These are phyloP conservation scores for Cyberlindnera mycetangii DNA, from an alignment of 805 yeast species.

Conservation along the genomic window DNA sequence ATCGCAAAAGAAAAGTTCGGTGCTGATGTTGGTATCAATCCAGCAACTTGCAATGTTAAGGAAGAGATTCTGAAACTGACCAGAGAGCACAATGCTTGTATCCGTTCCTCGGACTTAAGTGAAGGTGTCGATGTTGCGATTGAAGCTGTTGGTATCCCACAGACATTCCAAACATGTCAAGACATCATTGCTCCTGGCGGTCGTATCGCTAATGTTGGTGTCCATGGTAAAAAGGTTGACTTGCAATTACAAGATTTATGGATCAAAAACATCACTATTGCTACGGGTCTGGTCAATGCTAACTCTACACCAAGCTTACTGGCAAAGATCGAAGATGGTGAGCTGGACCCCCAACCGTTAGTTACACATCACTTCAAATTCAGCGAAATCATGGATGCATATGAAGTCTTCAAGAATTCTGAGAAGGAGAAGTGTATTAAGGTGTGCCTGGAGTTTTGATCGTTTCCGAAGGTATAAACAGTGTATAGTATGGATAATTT, in stretches of 20 bases:
- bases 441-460: slow-evolving; percentile 25
- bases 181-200: slow-evolving; percentile 56
- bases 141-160: slow-evolving; percentile 64
- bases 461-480: no score
- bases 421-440: slow-evolving; percentile 57
- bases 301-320: slow-evolving; percentile 40
- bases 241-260: slow-evolving; percentile 42
- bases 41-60: slow-evolving; percentile 40
- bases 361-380: slow-evolving; percentile 59
- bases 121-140: slow-evolving; percentile 59
- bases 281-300: slow-evolving; percentile 51
- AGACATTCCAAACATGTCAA: slow-evolving; percentile 58
- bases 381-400: slow-evolving; percentile 55
- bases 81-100: slow-evolving; percentile 18
- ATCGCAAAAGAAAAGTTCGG: slow-evolving; percentile 56
- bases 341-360: slow-evolving; percentile 46
- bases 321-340: slow-evolving; percentile 30
- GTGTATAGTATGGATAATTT: no score
- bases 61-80: slow-evolving; percentile 37
- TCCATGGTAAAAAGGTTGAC: slow-evolving; percentile 42
- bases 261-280: slow-evolving; percentile 41
- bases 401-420: slow-evolving; percentile 54
- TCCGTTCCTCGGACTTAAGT: slow-evolving; percentile 30
- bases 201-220: slow-evolving; percentile 63
- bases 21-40: slow-evolving; percentile 56